phyloP scores from a whole-genome alignment of 257 asterid species.

The Pogostemon cablin region DNA sequence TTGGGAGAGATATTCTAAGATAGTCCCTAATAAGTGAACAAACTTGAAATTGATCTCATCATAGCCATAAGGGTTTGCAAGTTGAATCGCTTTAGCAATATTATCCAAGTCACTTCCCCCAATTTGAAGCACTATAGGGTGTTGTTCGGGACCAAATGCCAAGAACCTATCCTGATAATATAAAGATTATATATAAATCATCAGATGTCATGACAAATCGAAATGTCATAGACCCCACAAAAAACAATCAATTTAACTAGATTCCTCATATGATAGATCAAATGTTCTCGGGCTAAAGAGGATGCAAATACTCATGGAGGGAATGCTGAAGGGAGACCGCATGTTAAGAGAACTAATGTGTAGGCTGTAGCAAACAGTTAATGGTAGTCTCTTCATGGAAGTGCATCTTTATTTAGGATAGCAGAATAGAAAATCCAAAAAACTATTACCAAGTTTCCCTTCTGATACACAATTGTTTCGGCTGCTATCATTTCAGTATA shows the following conservation, averaged over 20 bases:
- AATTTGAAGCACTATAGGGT: conserved; percentile 94
- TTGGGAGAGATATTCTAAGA: conserved; percentile 13
- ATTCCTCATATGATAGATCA: conserved; percentile 12
- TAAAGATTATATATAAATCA: conserved; percentile 33
- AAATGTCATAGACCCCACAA: conserved; percentile 30
- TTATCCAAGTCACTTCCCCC: conserved; percentile 91
- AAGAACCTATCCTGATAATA: conserved; percentile 79
- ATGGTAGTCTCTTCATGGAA: conserved; percentile 20
- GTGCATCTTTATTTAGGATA: conserved; percentile 16
- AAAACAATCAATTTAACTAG: conserved; percentile 6
- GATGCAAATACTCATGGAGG: background rate
- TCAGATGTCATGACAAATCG: conserved; percentile 20
- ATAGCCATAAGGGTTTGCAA: conserved; percentile 85
- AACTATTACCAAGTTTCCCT: conserved; percentile 74
- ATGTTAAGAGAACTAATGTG: background rate
- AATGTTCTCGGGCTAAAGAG: conserved; percentile 26
- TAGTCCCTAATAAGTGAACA: conserved; percentile 34
- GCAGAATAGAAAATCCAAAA: conserved; percentile 18
- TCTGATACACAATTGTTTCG: conserved; percentile 85
- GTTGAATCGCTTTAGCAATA: conserved; percentile 84
- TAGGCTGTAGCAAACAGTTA: background rate
- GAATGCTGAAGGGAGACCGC: conserved; percentile 9
- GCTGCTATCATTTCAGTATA: conserved; percentile 98
- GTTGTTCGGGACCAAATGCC: conserved; percentile 89
- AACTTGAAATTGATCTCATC: conserved; percentile 96